A percentile compares a stretch with the other conserved stretches of the same genome.
phyloP scores from a whole-genome alignment of 1,284 basidiomycete species.

The Paramarasmius palmivorus region DNA sequence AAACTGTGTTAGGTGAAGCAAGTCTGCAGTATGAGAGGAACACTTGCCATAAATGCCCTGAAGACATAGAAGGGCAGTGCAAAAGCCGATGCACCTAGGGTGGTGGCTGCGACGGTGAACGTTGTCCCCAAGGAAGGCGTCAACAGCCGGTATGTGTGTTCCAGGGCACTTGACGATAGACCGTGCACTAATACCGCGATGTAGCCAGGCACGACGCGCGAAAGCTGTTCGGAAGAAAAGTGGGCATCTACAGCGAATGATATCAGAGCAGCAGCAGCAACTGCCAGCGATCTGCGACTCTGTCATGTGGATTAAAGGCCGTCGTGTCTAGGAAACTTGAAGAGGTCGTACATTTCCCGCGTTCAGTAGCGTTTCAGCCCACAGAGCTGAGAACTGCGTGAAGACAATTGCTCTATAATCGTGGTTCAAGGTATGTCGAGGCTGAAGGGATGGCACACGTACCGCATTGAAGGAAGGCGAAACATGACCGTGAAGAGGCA shows the following conservation, averaged over 20 bases:
- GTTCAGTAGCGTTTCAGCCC: slow-evolving; percentile 54
- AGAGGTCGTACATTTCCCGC: slow-evolving; percentile 44
- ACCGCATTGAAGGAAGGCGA: slow-evolving; percentile 66
- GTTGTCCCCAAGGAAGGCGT: slow-evolving; percentile 55
- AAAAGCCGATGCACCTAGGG: slow-evolving; percentile 62
- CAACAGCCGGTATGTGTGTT: slow-evolving; percentile 59
- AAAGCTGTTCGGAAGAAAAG: slow-evolving; percentile 45
- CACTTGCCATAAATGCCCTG: slow-evolving; percentile 50
- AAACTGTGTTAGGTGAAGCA: neutral
- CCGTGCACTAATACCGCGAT: slow-evolving; percentile 61
- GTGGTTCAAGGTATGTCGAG: neutral
- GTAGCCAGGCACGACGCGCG: slow-evolving; percentile 58
- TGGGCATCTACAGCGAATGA: slow-evolving; percentile 57
- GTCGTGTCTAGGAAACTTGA: neutral
- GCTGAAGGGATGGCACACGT: slow-evolving; percentile 9
- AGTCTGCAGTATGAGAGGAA: neutral
- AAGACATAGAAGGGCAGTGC: slow-evolving; percentile 65
- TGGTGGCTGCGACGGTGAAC: slow-evolving; percentile 52
- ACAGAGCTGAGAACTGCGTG: slow-evolving; percentile 64
- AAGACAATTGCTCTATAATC: slow-evolving; percentile 61
- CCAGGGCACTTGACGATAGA: slow-evolving; percentile 55
- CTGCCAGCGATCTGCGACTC: slow-evolving; percentile 46
- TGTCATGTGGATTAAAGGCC: slow-evolving; percentile 21
- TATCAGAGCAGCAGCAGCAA: slow-evolving; percentile 44
- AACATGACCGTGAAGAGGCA: slow-evolving; percentile 64